These are phyloP conservation scores for Aspergillus fructus DNA, from an alignment of 2,329 filamentous ascomycete species.

Conservation along the genomic window DNA sequence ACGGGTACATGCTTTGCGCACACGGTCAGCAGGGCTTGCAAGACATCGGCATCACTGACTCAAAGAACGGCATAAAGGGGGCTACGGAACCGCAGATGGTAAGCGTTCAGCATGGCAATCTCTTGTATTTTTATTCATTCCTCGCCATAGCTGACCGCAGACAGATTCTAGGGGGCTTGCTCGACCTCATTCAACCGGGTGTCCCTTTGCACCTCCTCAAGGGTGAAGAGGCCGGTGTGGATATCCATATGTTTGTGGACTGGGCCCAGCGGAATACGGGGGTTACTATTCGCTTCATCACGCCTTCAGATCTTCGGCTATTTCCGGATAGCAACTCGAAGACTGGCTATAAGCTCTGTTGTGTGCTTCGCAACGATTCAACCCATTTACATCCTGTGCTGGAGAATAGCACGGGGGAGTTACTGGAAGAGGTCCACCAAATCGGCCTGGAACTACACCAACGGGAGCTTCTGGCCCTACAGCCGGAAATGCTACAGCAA, in stretches of 20 bases:
- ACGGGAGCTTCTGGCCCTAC: constrained; percentile 25
- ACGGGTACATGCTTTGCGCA: constrained; percentile 12
- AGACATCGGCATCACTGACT: not conserved
- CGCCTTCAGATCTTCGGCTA: constrained; percentile 10
- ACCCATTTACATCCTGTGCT: no score
- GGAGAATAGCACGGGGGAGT: no score
- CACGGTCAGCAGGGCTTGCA: not conserved
- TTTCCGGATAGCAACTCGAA: not conserved
- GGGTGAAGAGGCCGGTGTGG: constrained; percentile 14
- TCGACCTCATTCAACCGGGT: constrained; percentile 8
- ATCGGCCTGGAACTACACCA: constrained; percentile 31
- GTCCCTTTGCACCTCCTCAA: constrained; percentile 21
- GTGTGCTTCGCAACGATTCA: no score
- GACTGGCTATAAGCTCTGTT: constrained; percentile 9
- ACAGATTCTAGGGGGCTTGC: not conserved
- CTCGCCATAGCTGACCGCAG: no score
- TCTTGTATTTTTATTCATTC: no score
- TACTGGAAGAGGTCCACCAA: constrained; percentile 26
- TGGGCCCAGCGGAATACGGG: not conserved
- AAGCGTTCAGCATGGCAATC: no score
- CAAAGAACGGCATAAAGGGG: not conserved
- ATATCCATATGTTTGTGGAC: constrained; percentile 16
- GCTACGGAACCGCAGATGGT: not conserved
- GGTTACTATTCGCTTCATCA: constrained; percentile 9
- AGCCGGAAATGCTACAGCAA: constrained; percentile 23